Evolutionary conservation across 2,329 filamentous ascomycete species (phyloP).

Genomic region (Furcasterigmium sp.): DNA sequence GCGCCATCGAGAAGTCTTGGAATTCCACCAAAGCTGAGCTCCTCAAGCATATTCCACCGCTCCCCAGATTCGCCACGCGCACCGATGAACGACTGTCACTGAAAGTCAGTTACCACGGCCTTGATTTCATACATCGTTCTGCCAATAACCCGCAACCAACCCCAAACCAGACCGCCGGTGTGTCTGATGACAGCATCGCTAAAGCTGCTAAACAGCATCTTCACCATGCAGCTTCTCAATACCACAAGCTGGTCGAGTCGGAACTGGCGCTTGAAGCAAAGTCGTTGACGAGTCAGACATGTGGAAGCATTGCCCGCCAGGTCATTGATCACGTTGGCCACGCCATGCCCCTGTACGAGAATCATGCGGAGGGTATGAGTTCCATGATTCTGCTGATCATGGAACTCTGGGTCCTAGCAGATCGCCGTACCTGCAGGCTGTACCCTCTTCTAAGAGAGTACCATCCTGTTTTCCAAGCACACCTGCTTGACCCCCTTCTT

Average conservation of each 20-base stretch:
- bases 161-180: not conserved
- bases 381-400: constrained; percentile 47
- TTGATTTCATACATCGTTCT: too few species aligned
- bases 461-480: constrained; percentile 42
- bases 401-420: constrained; percentile 53
- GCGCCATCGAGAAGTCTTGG: constrained; percentile 29
- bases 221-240: constrained; percentile 11
- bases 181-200: not conserved
- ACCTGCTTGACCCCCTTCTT: constrained; percentile 50
- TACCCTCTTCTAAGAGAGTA: constrained; percentile 46
- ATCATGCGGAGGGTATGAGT: constrained; percentile 44
- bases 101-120: constrained; percentile 26
- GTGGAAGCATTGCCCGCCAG: constrained; percentile 18
- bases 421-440: constrained; percentile 33
- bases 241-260: constrained; percentile 13
- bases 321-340: constrained; percentile 28
- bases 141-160: too few species aligned
- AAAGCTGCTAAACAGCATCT: constrained; percentile 10
- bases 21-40: constrained; percentile 28
- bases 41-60: constrained; percentile 29
- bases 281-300: constrained; percentile 5
- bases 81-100: constrained; percentile 29
- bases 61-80: constrained; percentile 30
- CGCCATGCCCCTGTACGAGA: constrained; percentile 30
- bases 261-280: too few species aligned